These are phyloP conservation scores for Melaleuca alternifolia DNA, from an alignment of 345 rosid genomes.

Conservation along the genomic window DNA sequence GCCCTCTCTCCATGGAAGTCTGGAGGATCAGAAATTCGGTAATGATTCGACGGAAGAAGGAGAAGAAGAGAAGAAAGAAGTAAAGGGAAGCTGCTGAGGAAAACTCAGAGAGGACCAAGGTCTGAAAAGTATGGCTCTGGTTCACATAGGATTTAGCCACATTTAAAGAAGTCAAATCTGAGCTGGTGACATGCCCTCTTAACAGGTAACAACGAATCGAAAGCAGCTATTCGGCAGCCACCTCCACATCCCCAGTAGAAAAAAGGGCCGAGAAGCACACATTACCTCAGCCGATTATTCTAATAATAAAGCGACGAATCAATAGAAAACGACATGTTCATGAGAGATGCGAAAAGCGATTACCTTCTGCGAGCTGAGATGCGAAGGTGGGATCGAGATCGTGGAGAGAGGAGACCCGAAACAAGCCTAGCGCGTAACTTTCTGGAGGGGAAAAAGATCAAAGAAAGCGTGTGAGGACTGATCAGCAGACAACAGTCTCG, in stretches of 20 bases:
- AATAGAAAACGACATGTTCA: neutral
- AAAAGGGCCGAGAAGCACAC: neutral
- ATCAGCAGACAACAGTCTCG: neutral
- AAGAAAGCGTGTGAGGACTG: neutral
- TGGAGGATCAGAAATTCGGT: neutral
- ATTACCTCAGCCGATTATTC: neutral
- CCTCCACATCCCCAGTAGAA: neutral
- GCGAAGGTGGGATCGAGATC: neutral
- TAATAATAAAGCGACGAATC: neutral
- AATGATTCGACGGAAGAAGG: neutral
- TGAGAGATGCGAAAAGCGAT: neutral
- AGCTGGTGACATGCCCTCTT: neutral
- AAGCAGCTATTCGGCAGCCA: neutral
- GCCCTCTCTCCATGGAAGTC: no score
- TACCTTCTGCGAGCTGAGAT: neutral
- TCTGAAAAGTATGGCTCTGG: neutral
- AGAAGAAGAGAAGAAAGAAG: neutral
- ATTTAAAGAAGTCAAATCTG: neutral
- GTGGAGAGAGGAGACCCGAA: neutral
- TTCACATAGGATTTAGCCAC: no score
- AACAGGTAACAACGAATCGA: no score
- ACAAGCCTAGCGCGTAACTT: neutral
- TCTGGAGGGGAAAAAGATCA: neutral
- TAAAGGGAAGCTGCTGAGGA: neutral
- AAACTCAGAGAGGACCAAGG: neutral